Evolutionary conservation across 1,284 basidiomycete species (phyloP).

Genomic region (Microbotryum saponariae): DNA sequence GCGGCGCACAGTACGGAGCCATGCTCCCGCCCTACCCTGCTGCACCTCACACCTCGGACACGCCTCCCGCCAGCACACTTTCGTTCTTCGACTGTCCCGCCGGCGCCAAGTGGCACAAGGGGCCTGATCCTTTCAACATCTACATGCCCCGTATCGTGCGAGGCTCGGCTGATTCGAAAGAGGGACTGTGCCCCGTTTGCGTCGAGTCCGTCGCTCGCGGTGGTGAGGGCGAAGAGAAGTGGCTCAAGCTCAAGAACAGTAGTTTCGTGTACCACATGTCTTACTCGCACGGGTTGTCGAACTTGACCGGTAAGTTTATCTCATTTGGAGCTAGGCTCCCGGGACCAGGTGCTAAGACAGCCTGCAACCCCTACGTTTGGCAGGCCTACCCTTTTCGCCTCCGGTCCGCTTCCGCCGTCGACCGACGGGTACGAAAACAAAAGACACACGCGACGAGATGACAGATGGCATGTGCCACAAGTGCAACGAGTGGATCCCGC

Average conservation of each 20-base stretch:
- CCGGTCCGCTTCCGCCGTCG: constrained; percentile 56
- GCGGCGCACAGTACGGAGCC: neutral
- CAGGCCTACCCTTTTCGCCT: constrained; percentile 63
- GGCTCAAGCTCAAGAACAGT: constrained; percentile 49
- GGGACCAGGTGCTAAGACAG: constrained; percentile 51
- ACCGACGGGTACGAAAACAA: constrained; percentile 44
- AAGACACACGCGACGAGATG: constrained; percentile 54
- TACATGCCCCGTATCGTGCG: constrained; percentile 70
- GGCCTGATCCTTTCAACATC: constrained; percentile 48
- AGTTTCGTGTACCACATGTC: constrained; percentile 59
- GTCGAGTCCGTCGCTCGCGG: constrained; percentile 55
- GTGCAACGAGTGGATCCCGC: constrained; percentile 27
- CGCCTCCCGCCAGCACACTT: neutral
- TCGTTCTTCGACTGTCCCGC: neutral
- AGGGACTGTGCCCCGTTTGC: constrained; percentile 70
- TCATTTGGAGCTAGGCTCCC: neutral
- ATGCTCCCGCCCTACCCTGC: neutral
- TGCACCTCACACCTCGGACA: neutral
- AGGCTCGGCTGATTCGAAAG: constrained; percentile 59
- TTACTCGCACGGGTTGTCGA: constrained; percentile 50
- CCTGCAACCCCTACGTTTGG: constrained; percentile 38
- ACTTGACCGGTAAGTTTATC: constrained; percentile 46
- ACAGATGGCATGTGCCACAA: constrained; percentile 68
- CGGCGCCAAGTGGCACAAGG: constrained; percentile 27
- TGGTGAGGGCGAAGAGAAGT: constrained; percentile 55